Evolutionary conservation across 176 grass and related monocot species (phyloP).

Genomic region (Oryza glumipatula): DNA sequence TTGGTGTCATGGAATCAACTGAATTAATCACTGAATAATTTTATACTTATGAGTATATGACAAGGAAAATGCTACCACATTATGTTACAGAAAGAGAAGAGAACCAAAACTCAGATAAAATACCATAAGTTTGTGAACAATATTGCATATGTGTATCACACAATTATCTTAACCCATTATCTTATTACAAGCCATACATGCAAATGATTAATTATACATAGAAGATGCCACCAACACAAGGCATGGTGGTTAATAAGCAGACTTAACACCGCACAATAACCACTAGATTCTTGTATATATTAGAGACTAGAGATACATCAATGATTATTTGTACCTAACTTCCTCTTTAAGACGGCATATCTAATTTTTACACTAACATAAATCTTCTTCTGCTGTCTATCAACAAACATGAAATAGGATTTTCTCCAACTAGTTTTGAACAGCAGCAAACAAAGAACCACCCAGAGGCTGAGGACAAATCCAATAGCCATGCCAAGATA

Average conservation of each 20-base stretch:
- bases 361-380: slow-evolving; percentile 8
- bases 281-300: not conserved
- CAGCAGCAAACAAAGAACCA: slow-evolving; percentile 30
- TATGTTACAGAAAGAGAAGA: too few relatives aligned
- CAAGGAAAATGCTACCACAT: too few relatives aligned
- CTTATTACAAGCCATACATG: not conserved
- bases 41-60: too few relatives aligned
- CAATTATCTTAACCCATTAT: too few relatives aligned
- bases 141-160: not conserved
- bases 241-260: too few relatives aligned
- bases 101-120: not conserved
- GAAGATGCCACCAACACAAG: not conserved
- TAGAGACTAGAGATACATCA: not conserved
- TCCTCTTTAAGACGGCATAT: slow-evolving; percentile 19
- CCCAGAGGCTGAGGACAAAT: slow-evolving; percentile 41
- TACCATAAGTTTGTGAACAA: not conserved
- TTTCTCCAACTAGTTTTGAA: slow-evolving; percentile 48
- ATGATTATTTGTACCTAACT: not conserved
- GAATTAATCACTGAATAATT: too few relatives aligned
- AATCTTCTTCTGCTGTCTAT: slow-evolving; percentile 32
- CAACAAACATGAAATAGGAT: slow-evolving; percentile 36
- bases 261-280: not conserved
- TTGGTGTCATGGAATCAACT: too few relatives aligned
- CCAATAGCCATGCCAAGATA: slow-evolving; percentile 38
- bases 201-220: not conserved